Evolutionary conservation across 1,139 yeast genomes (phyloP), one percentile per base, ranked within the genome.

Genomic region (Arxiozyma slooffiae): DNA sequence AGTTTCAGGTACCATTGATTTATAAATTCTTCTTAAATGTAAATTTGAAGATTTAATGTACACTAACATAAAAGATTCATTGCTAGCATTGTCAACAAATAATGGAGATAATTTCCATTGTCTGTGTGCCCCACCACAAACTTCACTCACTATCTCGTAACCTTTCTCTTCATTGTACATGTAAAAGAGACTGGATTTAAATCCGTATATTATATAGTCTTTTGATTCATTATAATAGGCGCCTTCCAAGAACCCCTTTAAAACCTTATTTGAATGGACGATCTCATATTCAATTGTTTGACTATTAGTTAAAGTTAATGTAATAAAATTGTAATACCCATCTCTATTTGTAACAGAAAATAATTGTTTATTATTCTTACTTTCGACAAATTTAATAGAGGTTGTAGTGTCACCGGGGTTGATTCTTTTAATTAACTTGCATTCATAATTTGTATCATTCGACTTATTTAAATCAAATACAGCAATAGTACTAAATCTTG

Each of bases 71-170:
- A 74, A 77, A 57, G 67, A 71, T 2, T 54, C 54, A 41, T 50
- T 45, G 24, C 49, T 43, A 7, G 41, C 44, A 2, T 30, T 38
- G 4, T 21, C n/a, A 2, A 26, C 24, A n/a, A 21, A 38, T 7
- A 48, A 40, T 8, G 48, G 22, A n/a, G 48, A 44, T 37, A 61
- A 49, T 44, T 74, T 73, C 96, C 97, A 92, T 54, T 80, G 78
- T 56, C 97, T 74, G 62, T 90, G 97, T 2, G 92, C 79, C 1
- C 97, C 97, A 22, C 97, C 97, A 66, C 97, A 92, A n/a, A 75
- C 68, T 55, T 81, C 87, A 54, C 79, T 78, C 50, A 78, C 72
- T 4, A 87, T 64, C 62, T 89, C 96, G 48, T 77, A 73, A 58
- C 86, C 90, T 42, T 76, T 73, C 0, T 90, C 80, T 61, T 88